Conservation (phyloP, 148 eudicot genomes). For the Vaccinium corymbosum region DNA sequence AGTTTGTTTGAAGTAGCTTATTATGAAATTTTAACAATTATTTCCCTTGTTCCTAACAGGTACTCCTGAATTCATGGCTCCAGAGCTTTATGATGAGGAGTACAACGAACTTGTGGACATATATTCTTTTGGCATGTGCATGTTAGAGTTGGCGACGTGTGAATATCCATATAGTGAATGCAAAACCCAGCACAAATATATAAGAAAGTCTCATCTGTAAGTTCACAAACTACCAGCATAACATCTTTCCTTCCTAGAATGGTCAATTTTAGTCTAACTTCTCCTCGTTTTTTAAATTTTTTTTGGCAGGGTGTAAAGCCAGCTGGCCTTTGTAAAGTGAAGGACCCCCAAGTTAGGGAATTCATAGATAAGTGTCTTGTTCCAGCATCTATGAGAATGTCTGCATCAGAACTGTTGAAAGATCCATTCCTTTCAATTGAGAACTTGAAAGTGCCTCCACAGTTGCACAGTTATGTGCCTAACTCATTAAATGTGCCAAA, state of each 20-base stretch:
- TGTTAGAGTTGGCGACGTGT: slow-evolving; percentile 76
- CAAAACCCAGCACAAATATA: slow-evolving; percentile 63
- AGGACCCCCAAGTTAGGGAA: slow-evolving; percentile 37
- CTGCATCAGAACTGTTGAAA: slow-evolving; percentile 48
- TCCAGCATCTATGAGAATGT: slow-evolving; percentile 40
- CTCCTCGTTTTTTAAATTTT: background rate
- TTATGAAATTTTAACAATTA: background rate
- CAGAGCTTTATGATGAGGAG: slow-evolving; percentile 86
- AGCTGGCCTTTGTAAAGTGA: slow-evolving; percentile 39
- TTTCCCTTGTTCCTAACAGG: slow-evolving; percentile 32
- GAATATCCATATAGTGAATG: slow-evolving; percentile 85
- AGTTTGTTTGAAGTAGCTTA: background rate
- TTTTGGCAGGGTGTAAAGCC: slow-evolving; percentile 61
- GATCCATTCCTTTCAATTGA: slow-evolving; percentile 46
- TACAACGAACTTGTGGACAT: slow-evolving; percentile 78
- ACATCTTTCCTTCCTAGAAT: background rate
- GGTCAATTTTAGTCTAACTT: background rate
- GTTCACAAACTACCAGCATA: slow-evolving; percentile 15
- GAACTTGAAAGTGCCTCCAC: slow-evolving; percentile 22
- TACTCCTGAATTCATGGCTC: slow-evolving; percentile 97
- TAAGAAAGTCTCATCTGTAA: slow-evolving; percentile 75
- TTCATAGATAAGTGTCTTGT: slow-evolving; percentile 51
- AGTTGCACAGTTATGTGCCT: slow-evolving; percentile 15
- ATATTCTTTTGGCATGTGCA: slow-evolving; percentile 92
- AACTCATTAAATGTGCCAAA: slow-evolving; percentile 20